A percentile compares a stretch with the other conserved stretches of the same genome.
Evolutionary conservation across 1,284 basidiomycete genomes (phyloP).

Genomic region (Grifola frondosa): DNA sequence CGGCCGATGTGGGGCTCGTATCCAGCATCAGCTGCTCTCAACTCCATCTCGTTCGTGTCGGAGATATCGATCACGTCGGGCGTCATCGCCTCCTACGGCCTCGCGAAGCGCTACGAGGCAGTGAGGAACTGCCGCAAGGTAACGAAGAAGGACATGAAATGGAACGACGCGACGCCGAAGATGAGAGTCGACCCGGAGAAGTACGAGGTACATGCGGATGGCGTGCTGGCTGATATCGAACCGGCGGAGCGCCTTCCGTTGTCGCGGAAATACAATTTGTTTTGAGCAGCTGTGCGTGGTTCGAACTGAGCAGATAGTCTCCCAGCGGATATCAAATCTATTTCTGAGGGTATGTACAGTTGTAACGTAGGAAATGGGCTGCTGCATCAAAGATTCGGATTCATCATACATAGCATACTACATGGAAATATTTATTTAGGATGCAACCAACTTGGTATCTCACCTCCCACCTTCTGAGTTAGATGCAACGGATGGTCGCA

Average conservation of each 20-base stretch:
- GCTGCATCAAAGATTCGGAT: too few relatives aligned
- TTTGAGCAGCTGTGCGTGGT: conserved; percentile 42
- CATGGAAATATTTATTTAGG: too few relatives aligned
- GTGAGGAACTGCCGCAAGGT: conserved; percentile 80
- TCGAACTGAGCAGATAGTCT: too few relatives aligned
- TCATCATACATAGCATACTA: too few relatives aligned
- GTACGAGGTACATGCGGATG: conserved; percentile 86
- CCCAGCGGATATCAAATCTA: too few relatives aligned
- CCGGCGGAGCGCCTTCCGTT: conserved; percentile 77
- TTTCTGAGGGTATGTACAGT: too few relatives aligned
- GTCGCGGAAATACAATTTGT: conserved; percentile 71
- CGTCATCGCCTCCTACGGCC: conserved; percentile 65
- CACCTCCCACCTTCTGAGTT: too few relatives aligned
- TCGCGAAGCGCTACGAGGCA: conserved; percentile 74
- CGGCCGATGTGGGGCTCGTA: conserved; percentile 90
- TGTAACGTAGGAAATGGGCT: too few relatives aligned
- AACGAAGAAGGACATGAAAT: conserved; percentile 91
- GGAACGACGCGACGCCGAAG: conserved; percentile 79
- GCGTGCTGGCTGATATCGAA: conserved; percentile 70
- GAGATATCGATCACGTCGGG: conserved; percentile 66
- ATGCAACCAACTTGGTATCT: too few relatives aligned
- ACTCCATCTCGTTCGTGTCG: conserved; percentile 88
- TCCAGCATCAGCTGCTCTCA: conserved; percentile 72
- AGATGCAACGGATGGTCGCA: too few relatives aligned
- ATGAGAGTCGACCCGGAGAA: conserved; percentile 93